Evolutionary conservation across 805 yeast genomes (phyloP), one percentile per base, ranked within the genome.

Genomic region (Saccharomycopsis sp.): DNA sequence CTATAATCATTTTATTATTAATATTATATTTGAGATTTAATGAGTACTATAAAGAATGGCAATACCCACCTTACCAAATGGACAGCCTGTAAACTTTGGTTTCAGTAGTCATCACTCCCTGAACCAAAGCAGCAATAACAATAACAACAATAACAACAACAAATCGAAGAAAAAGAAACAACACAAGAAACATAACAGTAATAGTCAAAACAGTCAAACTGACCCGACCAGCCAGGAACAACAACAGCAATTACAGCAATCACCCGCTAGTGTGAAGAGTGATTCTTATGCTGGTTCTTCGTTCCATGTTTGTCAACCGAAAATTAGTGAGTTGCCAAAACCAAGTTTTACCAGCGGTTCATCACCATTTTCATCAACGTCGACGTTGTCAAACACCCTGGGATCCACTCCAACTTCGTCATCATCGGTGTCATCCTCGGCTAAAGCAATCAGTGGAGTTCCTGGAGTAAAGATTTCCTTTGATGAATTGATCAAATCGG

Each of bases 51-150:
- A 8, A 20, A 31, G 35, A 17, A 31, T 31, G 35, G 35, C 29
- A 32, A n/a, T 33, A 31, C 51, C 45, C 27, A 38, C 35, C 14
- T 34, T 48, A 14, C 52, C 52, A 4, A 49, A 45, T 35, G 52
- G 52, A 33, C 47, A 45, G 19, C 52, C 52, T 20, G 50, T 49
- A 22, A 45, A 42, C 28, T 49, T 49, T 43, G 52, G 52, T 20
- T 35, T 7, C 37, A 22, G 39, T 26, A 13, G 29, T 8, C 29
- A 22, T n/a, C 14, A n/a, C n/a, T n/a, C n/a, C n/a, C n/a, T 28
- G 8, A 35, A 35, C 14, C 14, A 17, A 24, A 37, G 14, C 19
- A 19, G 11, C 38, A 35, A 26, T 11, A 37, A 14, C 42, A 31
- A 20, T 20, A 44, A 32, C 38, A 20, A 29, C 24, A 34, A 35